These are phyloP conservation scores for Fraxinus sp. DNA, from an alignment of 305 asterid genomes.

Conservation along the genomic window DNA sequence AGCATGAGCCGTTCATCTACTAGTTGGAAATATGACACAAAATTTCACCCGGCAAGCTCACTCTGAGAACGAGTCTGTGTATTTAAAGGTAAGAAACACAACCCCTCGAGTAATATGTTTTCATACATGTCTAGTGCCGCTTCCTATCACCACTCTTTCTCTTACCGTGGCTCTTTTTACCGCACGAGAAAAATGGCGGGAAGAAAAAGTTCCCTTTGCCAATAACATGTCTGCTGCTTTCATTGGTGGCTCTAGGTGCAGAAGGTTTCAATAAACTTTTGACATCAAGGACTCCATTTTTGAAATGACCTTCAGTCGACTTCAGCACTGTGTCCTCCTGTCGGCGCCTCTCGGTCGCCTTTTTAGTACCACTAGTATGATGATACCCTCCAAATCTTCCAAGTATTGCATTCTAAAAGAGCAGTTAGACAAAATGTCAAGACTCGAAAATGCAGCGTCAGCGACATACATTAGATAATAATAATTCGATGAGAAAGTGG, in stretches of 20 bases:
- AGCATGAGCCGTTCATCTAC: background rate
- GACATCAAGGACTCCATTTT: conserved; percentile 81
- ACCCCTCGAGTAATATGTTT: background rate
- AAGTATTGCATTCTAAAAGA: conserved; percentile 51
- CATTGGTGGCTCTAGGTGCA: conserved; percentile 31
- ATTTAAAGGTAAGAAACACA: background rate
- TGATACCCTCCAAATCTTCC: conserved; percentile 52
- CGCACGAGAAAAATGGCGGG: too few species aligned
- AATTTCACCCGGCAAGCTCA: background rate
- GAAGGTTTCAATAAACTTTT: conserved; percentile 50
- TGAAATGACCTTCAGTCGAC: conserved; percentile 65
- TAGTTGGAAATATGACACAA: background rate
- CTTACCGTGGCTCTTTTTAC: background rate
- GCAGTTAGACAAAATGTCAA: conserved; percentile 2
- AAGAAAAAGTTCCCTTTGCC: conserved; percentile 55
- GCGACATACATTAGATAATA: background rate
- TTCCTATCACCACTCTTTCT: conserved; percentile 45
- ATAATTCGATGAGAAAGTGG: background rate
- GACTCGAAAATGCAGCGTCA: background rate
- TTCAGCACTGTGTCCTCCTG: conserved; percentile 66
- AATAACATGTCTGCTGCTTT: conserved; percentile 9
- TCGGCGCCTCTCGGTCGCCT: conserved; percentile 38
- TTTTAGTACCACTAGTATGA: conserved; percentile 37
- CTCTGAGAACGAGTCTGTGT: background rate
- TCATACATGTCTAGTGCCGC: conserved; percentile 35